Percentiles rank a stretch among this genome's conserved stretches.
Evolutionary conservation across 2,329 filamentous ascomycete species (phyloP).

Genomic region (Alternaria gansuensis): DNA sequence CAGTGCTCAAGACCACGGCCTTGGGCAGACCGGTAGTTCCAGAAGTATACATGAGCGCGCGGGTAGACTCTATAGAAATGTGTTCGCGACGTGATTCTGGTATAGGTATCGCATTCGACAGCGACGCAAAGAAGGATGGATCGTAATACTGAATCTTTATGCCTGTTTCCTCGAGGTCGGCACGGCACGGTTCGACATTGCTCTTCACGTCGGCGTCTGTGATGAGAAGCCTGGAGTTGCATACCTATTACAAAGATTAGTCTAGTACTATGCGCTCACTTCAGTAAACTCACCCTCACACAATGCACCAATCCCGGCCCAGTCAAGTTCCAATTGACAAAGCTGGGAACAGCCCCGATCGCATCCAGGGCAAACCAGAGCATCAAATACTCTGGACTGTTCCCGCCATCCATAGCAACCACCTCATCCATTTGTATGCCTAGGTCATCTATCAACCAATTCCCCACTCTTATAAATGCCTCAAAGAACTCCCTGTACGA

Average conservation of each 20-base stretch:
- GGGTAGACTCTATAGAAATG: conserved; percentile 39
- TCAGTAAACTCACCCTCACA: conserved; percentile 47
- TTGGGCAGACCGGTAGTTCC: conserved; percentile 52
- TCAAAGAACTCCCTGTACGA: conserved; percentile 48
- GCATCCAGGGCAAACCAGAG: conserved; percentile 52
- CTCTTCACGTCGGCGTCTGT: conserved; percentile 59
- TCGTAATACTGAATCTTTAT: conserved; percentile 46
- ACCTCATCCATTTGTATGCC: conserved; percentile 43
- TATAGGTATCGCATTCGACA: conserved; percentile 35
- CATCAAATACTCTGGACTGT: conserved; percentile 50
- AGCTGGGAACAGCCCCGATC: conserved; percentile 45
- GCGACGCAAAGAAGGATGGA: conserved; percentile 35
- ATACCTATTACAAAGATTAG: conserved; percentile 63
- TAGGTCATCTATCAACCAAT: conserved; percentile 52
- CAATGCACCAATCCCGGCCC: conserved; percentile 49
- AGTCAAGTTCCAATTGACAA: conserved; percentile 52
- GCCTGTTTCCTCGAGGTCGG: conserved; percentile 33
- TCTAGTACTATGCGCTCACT: conserved; percentile 31
- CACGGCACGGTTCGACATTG: conserved; percentile 53
- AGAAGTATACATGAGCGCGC: conserved; percentile 48
- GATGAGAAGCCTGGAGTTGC: conserved; percentile 56
- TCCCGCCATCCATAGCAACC: conserved; percentile 50
- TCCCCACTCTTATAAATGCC: conserved; percentile 39
- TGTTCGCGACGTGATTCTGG: conserved; percentile 37
- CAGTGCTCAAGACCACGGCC: conserved; percentile 40